Evolutionary conservation across 331 rosid species (phyloP), one percentile per base, ranked within the genome.

Genomic region (Malus hybrid): DNA sequence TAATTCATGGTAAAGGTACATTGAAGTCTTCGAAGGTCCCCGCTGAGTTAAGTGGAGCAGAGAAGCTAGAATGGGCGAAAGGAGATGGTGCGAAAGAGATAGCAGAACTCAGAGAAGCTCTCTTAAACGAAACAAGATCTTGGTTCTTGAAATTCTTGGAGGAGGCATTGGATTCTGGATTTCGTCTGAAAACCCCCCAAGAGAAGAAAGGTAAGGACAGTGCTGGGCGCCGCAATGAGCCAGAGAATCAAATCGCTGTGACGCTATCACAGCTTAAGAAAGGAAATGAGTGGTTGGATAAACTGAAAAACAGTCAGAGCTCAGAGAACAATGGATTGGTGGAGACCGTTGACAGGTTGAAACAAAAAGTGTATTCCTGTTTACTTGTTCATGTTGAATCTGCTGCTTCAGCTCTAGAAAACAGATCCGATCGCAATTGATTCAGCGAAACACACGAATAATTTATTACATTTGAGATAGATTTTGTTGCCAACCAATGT

Each of bases 221-320:
- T 46, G 76, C 84, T 68, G 90, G 87, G 36, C 79, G 82, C 73
- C 82, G 79, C 60, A 68, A 65, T 68, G 92, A 80, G 71, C 88
- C 85, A 50, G 92, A 85, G 73, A 89, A 86, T 84, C 84, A 82
- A 50, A 92, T 90, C 66, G 96, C 96, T 73, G 86, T 85, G 59
- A 81, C 96, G 18, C 61, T 95, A 55, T 90, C 93, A 24, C 87
- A 92, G 77, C 99, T 95, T 79, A 95, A 95, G 86, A 83, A 83
- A 52, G 91, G 96, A 69, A 90, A 89, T 15, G 95, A 89, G 79
- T 95, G 97, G 97, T 83, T 95, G 85, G 99, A 95, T 29, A 90
- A 84, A 63, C 80, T 90, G 28, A 82, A 82, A 77, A 79, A 73
- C 68, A 83, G 74, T 56, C 74, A 81, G 29, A 80, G 75, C 83